These are phyloP conservation scores for Sedum album DNA, from an alignment of 164 flowering plant species.

Conservation along the genomic window DNA sequence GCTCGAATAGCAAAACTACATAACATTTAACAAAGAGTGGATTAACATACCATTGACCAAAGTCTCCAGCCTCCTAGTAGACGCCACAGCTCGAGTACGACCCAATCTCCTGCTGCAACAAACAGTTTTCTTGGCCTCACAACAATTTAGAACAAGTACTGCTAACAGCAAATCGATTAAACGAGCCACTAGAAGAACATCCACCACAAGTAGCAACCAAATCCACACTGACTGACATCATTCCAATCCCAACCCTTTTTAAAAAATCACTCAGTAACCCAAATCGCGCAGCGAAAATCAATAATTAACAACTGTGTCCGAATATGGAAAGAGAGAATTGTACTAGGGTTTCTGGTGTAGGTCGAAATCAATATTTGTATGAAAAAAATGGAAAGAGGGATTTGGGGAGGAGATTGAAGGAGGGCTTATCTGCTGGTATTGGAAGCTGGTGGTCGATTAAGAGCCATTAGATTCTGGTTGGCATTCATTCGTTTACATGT, in stretches of 20 bases:
- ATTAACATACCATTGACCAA: conserved; percentile 45
- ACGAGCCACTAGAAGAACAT: conserved; percentile 40
- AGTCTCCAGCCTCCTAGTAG: conserved; percentile 42
- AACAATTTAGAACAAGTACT: conserved; percentile 14
- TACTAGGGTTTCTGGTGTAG: neutral
- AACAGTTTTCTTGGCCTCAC: conserved; percentile 13
- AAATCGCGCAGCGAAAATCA: no score
- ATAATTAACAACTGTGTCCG: no score
- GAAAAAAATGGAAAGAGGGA: neutral
- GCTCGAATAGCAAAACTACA: neutral
- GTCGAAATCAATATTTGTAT: neutral
- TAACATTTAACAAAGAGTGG: no score
- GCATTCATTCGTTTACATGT: neutral
- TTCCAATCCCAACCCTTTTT: conserved; percentile 15
- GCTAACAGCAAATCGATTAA: conserved; percentile 19
- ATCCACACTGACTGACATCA: conserved; percentile 60
- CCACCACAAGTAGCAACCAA: conserved; percentile 33
- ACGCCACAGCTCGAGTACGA: conserved; percentile 23
- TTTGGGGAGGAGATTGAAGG: conserved; percentile 5
- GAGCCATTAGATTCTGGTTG: neutral
- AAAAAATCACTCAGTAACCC: no score
- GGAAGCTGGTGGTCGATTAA: neutral
- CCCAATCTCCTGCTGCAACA: conserved; percentile 22
- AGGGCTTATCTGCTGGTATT: neutral
- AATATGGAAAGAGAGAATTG: no score